Percentiles rank a stretch among this genome's conserved stretches.
Evolutionary conservation across 148 eudicot genomes (phyloP).

Genomic region (Selenicereus undatus): DNA sequence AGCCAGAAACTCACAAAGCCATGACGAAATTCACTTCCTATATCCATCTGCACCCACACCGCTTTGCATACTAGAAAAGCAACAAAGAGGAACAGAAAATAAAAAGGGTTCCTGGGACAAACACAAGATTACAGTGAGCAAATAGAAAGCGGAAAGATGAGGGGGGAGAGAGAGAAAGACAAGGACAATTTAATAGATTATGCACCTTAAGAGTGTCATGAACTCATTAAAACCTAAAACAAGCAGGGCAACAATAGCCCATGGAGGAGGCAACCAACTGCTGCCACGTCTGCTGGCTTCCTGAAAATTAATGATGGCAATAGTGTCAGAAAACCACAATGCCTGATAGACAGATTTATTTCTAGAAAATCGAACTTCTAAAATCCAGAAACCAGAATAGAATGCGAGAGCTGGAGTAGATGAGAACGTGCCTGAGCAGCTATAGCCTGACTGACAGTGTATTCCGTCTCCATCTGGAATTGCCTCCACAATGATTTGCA

Average conservation of each 20-base stretch:
- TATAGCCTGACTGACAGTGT: conserved; percentile 92
- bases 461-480: conserved; percentile 88
- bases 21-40: conserved; percentile 74
- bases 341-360: not conserved
- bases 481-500: conserved; percentile 97
- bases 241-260: conserved; percentile 87
- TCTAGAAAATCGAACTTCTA: not conserved
- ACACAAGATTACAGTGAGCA: not conserved
- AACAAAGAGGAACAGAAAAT: conserved; percentile 69
- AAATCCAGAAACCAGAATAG: not conserved
- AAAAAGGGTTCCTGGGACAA: conserved; percentile 84
- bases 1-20: conserved; percentile 66
- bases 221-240: conserved; percentile 93
- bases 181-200: conserved; percentile 1
- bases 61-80: conserved; percentile 75
- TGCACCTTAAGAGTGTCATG: conserved; percentile 90
- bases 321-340: conserved; percentile 1
- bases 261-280: conserved; percentile 99
- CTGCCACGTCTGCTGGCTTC: conserved; percentile 90
- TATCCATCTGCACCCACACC: conserved; percentile 93
- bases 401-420: not conserved
- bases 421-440: conserved; percentile 82
- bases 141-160: not conserved
- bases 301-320: conserved; percentile 36
- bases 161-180: not conserved